Conservation (phyloP, 257 asterid species). For the Haberlea rhodopensis region DNA sequence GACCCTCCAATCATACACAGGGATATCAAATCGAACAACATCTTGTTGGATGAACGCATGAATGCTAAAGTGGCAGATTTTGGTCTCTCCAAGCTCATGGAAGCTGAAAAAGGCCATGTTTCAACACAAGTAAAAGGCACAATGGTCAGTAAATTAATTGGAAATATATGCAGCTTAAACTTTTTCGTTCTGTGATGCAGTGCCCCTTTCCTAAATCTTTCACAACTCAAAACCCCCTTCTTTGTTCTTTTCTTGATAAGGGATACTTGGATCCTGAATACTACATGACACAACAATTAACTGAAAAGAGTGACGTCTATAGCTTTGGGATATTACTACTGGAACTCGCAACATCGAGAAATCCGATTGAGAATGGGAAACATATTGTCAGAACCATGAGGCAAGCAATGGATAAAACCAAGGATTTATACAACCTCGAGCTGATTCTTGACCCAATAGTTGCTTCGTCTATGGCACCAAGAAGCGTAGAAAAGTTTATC, state of each 20-base stretch:
- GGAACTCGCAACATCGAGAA: conserved; percentile 64
- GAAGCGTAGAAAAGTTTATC: conserved; percentile 63
- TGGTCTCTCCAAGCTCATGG: conserved; percentile 86
- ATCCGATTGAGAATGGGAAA: conserved; percentile 74
- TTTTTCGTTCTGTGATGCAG: not conserved
- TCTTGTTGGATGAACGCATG: conserved; percentile 68
- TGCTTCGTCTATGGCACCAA: conserved; percentile 40
- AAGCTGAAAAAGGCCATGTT: conserved; percentile 58
- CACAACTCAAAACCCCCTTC: not conserved
- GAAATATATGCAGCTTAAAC: not conserved
- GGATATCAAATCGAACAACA: conserved; percentile 78
- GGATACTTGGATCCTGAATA: conserved; percentile 98
- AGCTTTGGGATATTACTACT: conserved; percentile 75
- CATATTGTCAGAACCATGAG: conserved; percentile 72
- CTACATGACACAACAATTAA: conserved; percentile 82
- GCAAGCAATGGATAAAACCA: conserved; percentile 53
- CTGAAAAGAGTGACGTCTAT: conserved; percentile 92
- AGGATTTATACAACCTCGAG: conserved; percentile 61
- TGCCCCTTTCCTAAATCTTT: not conserved
- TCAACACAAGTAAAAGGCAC: conserved; percentile 99
- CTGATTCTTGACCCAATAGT: conserved; percentile 66
- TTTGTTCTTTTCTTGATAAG: conserved; percentile 31
- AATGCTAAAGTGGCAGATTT: conserved; percentile 94
- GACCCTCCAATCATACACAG: conserved; percentile 92
- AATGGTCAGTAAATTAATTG: conserved; percentile 50